Evolutionary conservation across 2,329 filamentous ascomycete species (phyloP).

Genomic region (Curvularia verruculosa): DNA sequence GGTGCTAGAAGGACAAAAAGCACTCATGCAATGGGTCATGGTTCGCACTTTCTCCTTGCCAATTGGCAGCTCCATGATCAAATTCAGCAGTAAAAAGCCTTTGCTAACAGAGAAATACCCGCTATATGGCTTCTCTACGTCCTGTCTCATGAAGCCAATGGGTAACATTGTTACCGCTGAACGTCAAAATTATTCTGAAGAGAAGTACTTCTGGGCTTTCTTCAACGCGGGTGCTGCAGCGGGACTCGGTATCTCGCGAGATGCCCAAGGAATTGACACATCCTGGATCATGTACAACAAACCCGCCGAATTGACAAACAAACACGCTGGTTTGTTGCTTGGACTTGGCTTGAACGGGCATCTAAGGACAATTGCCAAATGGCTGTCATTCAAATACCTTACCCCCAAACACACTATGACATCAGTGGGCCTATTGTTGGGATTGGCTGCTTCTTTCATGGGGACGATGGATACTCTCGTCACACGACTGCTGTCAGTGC

Average conservation of each 20-base stretch:
- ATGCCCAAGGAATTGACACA: constrained; percentile 92
- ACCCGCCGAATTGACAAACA: constrained; percentile 86
- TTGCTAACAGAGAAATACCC: constrained; percentile 91
- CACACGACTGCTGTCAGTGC: constrained; percentile 89
- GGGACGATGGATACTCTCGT: constrained; percentile 98
- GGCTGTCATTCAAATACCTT: constrained; percentile 99
- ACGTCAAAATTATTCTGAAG: constrained; percentile 83
- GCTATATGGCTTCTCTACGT: constrained; percentile 88
- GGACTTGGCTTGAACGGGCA: constrained; percentile 93
- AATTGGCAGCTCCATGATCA: constrained; percentile 82
- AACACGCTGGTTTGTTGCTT: constrained; percentile 93
- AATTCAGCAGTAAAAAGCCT: constrained; percentile 85
- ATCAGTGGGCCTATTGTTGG: constrained; percentile 91
- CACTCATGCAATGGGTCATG: constrained; percentile 83
- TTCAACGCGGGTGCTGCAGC: constrained; percentile 97
- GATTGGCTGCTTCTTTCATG: constrained; percentile 89
- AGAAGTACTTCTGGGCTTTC: constrained; percentile 98
- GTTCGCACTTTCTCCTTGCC: constrained; percentile 88
- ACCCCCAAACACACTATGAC: constrained; percentile 99
- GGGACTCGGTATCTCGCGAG: constrained; percentile 85
- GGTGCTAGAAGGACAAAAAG: constrained; percentile 89
- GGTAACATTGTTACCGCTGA: constrained; percentile 95
- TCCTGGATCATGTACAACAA: constrained; percentile 99
- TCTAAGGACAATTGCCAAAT: constrained; percentile 91
- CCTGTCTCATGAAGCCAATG: constrained; percentile 87